Conservation (phyloP, 1,139 yeast genomes). For the Lodderomyces orthopsilosis region DNA sequence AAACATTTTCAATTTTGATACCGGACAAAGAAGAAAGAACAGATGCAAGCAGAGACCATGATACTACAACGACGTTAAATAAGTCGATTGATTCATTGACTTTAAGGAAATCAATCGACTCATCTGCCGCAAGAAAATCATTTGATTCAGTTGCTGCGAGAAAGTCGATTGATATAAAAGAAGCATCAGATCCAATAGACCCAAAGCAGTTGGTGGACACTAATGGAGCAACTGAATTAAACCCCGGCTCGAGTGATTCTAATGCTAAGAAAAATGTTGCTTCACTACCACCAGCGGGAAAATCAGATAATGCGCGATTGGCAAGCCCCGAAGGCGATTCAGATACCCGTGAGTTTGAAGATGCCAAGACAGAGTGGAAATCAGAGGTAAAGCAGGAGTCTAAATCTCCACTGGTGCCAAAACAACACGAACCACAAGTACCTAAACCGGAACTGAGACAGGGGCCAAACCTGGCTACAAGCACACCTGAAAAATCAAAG, state of each 20-base stretch:
- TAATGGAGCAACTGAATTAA: neutral
- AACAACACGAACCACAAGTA: neutral
- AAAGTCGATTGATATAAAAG: neutral
- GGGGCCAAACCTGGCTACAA: neutral
- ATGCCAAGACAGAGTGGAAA: conserved; percentile 9
- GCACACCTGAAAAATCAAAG: neutral
- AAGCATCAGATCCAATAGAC: neutral
- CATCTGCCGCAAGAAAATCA: neutral
- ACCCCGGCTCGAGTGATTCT: neutral
- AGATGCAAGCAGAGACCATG: neutral
- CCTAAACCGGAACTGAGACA: neutral
- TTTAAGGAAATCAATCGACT: neutral
- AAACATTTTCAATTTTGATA: conserved; percentile 18
- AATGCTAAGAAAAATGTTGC: neutral
- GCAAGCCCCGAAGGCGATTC: conserved; percentile 8
- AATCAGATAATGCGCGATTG: neutral
- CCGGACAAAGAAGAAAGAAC: conserved; percentile 8
- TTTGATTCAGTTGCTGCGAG: neutral
- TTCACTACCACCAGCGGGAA: neutral
- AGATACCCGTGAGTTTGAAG: conserved; percentile 17
- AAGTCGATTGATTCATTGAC: neutral
- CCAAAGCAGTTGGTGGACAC: neutral
- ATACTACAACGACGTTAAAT: neutral
- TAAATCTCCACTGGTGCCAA: neutral
- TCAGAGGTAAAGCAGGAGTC: neutral